Percentiles rank a stretch among this genome's conserved stretches.
phyloP scores from a whole-genome alignment of 768 basidiomycete species.

The Podaxis sp. region DNA sequence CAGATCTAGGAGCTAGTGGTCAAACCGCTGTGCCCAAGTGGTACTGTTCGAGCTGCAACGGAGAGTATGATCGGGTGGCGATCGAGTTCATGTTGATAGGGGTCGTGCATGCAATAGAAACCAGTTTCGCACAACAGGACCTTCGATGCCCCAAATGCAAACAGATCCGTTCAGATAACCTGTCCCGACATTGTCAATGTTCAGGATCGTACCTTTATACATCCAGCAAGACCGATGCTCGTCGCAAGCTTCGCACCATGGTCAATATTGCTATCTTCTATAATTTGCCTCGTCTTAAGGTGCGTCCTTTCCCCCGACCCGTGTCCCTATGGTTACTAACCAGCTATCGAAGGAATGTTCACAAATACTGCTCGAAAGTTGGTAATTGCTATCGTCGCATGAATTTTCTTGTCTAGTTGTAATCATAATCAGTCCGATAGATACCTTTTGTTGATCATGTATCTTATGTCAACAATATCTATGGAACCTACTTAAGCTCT shows the following conservation, averaged over 20 bases:
- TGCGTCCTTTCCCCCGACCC: conserved; percentile 27
- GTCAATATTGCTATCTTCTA: conserved; percentile 81
- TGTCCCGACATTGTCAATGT: conserved; percentile 83
- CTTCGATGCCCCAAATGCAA: conserved; percentile 86
- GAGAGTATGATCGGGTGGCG: conserved; percentile 83
- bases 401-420: not conserved
- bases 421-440: not conserved
- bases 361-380: conserved; percentile 41
- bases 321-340: conserved; percentile 1
- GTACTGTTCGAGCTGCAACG: conserved; percentile 70
- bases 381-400: conserved; percentile 28
- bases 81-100: conserved; percentile 89
- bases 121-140: conserved; percentile 85
- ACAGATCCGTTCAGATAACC: conserved; percentile 87
- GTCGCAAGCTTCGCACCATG: conserved; percentile 74
- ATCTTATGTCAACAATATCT: not conserved
- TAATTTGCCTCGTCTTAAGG: conserved; percentile 66
- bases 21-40: conserved; percentile 55
- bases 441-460: conserved; percentile 9
- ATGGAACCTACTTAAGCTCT: not conserved
- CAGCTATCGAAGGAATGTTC: conserved; percentile 41
- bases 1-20: conserved; percentile 69
- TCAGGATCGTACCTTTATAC: conserved; percentile 82
- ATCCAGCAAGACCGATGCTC: conserved; percentile 68
- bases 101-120: conserved; percentile 66